Percentiles rank a stretch among this genome's conserved stretches.
phyloP scores from a whole-genome alignment of 106 monocot genomes.

The Dioscorea dumetorum region DNA sequence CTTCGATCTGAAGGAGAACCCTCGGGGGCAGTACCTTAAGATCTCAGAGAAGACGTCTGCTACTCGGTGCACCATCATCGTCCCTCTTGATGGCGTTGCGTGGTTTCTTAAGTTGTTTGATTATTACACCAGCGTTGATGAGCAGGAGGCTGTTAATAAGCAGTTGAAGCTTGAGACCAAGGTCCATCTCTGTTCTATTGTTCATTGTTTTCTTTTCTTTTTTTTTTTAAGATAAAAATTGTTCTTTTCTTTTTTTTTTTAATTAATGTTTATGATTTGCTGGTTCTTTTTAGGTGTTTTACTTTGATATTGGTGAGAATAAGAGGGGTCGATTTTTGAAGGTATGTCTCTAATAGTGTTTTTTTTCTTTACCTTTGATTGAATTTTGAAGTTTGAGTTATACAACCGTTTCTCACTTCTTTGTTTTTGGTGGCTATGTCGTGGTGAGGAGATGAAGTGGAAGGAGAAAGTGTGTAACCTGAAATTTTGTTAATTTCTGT shows the following conservation, averaged over 20 bases:
- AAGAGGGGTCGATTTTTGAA: slow-evolving; percentile 90
- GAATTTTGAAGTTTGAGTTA: no score
- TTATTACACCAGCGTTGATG: slow-evolving; percentile 51
- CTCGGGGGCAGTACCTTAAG: slow-evolving; percentile 77
- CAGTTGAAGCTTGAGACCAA: slow-evolving; percentile 85
- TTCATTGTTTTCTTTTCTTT: slow-evolving; percentile 4
- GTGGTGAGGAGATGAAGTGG: no score
- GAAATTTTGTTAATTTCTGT: no score
- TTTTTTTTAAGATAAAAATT: background rate
- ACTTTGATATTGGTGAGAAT: slow-evolving; percentile 81
- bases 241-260: slow-evolving; percentile 5
- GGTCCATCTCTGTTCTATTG: slow-evolving; percentile 20
- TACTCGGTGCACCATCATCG: slow-evolving; percentile 83
- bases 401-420: no score
- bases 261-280: background rate
- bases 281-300: slow-evolving; percentile 62
- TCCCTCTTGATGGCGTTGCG: slow-evolving; percentile 53
- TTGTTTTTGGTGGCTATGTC: no score
- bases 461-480: no score
- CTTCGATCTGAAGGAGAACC: slow-evolving; percentile 93
- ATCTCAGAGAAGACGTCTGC: slow-evolving; percentile 96
- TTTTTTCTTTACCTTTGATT: no score
- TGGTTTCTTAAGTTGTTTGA: slow-evolving; percentile 80
- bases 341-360: slow-evolving; percentile 26
- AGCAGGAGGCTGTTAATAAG: slow-evolving; percentile 66